Evolutionary conservation across 2,329 filamentous ascomycete species (phyloP), one percentile per base, ranked within the genome.

Genomic region (Trichoderma afroharzianum): DNA sequence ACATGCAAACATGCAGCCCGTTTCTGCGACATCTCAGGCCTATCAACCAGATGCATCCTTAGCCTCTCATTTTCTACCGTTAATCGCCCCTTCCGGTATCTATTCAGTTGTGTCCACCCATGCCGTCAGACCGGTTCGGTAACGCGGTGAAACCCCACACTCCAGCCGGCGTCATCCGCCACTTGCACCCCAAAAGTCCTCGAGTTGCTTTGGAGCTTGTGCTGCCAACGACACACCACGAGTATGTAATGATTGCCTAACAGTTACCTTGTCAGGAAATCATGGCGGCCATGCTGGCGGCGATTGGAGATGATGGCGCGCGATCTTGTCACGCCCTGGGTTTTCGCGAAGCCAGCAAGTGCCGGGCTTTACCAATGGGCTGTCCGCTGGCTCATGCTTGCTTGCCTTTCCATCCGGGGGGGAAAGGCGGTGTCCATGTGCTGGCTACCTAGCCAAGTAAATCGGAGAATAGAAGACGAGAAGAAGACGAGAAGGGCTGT

Each of bases 241-340:
- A 30, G 28, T 72, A 72, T 55, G 71, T 72, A 72, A 72, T 72
- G 59, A 72, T 72, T 72, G 71, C 71, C 71, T 70, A 72, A 72
- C 26, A 70, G 47, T 53, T 43, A 39, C 70, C 63, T 64, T 58
- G 24, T 24, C 18, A 32, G 33, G 68, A 47, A 63, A 32, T 18
- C 18, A 39, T 26, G 64, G 64, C 24, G 53, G 63, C 43, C 63
- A 66, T 67, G 63, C 50, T 67, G n/a, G 18, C 7, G 21, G 62
- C 43, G 21, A n/a, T 28, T 58, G 14, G 39, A 68, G 57, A 61
- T 59, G 12, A 36, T 36, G 36, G 36, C 36, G 36, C 66, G 30
- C 55, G 55, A 61, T 50, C 66, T 59, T 28, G 18, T 30, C 26
- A 30, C 32, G 18, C 24, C 21, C 12, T 67, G 50, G 6, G 21